These are phyloP conservation scores for Rhododendron kiyosumense DNA, from an alignment of 148 eudicot genomes.

Conservation along the genomic window DNA sequence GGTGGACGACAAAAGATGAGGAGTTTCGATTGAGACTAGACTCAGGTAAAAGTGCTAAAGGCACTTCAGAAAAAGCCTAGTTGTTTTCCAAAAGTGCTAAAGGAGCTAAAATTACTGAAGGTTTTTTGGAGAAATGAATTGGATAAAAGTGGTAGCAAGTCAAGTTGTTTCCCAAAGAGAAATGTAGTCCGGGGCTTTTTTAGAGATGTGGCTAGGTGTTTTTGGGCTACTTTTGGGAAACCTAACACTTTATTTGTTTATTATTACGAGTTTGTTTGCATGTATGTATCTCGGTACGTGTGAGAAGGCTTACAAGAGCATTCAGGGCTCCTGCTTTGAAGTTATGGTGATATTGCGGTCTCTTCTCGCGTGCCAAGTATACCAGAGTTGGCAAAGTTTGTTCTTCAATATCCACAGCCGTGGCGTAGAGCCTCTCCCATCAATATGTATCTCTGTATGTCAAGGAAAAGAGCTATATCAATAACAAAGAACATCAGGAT, in stretches of 20 bases:
- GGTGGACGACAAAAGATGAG: no score
- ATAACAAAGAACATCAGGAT: not conserved
- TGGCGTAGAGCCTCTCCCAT: not conserved
- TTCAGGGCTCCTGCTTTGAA: slow-evolving; percentile 19
- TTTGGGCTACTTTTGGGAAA: no score
- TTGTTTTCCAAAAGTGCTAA: no score
- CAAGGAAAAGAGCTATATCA: not conserved
- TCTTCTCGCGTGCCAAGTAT: slow-evolving; percentile 19
- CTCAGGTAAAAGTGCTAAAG: no score
- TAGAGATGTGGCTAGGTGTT: no score
- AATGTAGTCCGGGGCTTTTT: no score
- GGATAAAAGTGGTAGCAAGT: no score
- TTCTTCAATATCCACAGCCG: not conserved
- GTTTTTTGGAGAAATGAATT: no score
- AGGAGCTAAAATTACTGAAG: no score
- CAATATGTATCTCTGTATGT: not conserved
- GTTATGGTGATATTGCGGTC: slow-evolving; percentile 14
- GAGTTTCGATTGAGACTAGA: no score
- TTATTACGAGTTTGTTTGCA: not conserved
- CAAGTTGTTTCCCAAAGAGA: no score
- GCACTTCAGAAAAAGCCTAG: no score
- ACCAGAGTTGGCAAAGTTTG: slow-evolving; percentile 13
- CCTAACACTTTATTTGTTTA: not conserved
- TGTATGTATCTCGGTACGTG: not conserved
- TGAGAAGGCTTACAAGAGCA: not conserved